Conservation (phyloP, 225 moss, liverwort and hornwort species). For the Anthoceros angustus region DNA sequence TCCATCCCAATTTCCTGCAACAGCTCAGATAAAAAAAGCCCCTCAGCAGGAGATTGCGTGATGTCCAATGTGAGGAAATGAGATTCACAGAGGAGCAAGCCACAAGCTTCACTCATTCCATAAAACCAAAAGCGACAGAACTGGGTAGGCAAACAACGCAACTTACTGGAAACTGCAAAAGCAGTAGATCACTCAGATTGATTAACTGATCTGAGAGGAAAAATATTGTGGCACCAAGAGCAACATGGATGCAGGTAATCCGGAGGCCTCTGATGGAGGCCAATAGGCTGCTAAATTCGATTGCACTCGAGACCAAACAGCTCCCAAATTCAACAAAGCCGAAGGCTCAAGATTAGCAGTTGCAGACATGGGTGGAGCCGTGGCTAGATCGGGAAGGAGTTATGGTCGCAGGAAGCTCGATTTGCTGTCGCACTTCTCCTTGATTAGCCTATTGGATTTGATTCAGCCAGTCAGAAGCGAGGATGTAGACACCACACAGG, state of each 20-base stretch:
- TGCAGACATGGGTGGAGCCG: constrained; percentile 46
- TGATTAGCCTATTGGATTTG: constrained; percentile 32
- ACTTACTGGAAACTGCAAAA: constrained; percentile 5
- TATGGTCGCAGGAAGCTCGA: constrained; percentile 40
- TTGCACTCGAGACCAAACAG: constrained; percentile 67
- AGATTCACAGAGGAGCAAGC: not conserved
- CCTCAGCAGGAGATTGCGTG: not conserved
- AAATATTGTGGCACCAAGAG: constrained; percentile 42
- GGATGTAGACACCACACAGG: constrained; percentile 3
- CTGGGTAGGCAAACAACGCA: constrained; percentile 6
- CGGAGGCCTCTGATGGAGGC: constrained; percentile 45
- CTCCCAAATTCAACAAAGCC: constrained; percentile 65
- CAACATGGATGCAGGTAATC: constrained; percentile 77
- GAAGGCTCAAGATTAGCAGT: constrained; percentile 52
- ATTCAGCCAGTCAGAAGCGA: constrained; percentile 9
- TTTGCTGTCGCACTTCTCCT: constrained; percentile 31
- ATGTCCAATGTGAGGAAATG: not conserved
- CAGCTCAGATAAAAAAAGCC: not conserved
- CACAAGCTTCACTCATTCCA: not conserved
- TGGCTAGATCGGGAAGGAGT: constrained; percentile 48
- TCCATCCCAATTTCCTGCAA: not conserved
- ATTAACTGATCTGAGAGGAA: constrained; percentile 11
- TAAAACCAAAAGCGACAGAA: not conserved
- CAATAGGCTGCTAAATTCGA: constrained; percentile 27
- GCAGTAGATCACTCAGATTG: constrained; percentile 5